A percentile compares a stretch with the other conserved stretches of the same genome.
These are phyloP conservation scores for Coemansia sp. DNA, from an alignment of 192 early-diverging fungal genomes.

Conservation along the genomic window DNA sequence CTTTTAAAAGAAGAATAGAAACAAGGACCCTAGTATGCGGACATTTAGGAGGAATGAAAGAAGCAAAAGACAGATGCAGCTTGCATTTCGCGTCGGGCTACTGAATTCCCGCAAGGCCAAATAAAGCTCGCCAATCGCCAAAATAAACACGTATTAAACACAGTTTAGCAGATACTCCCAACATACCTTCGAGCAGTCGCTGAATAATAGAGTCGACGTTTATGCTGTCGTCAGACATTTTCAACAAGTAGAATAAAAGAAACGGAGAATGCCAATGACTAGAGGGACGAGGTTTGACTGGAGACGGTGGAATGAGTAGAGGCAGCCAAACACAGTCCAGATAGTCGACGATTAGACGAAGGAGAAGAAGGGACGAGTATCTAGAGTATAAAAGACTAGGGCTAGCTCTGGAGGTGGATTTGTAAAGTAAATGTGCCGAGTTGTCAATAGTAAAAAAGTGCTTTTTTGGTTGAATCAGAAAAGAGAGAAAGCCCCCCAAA, in stretches of 20 bases:
- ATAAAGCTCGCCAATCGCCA: not conserved
- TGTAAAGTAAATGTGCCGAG: not conserved
- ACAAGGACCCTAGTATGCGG: too few species aligned
- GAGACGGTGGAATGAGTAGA: not conserved
- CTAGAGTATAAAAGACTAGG: not conserved
- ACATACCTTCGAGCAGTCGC: constrained; percentile 52
- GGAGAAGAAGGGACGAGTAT: not conserved
- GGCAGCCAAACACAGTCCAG: not conserved
- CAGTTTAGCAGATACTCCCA: not conserved
- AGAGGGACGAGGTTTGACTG: constrained; percentile 4
- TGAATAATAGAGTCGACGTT: constrained; percentile 54
- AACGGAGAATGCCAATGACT: constrained; percentile 3
- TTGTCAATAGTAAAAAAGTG: not conserved
- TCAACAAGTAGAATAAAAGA: constrained; percentile 8
- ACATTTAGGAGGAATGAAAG: not conserved
- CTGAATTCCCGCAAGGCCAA: not conserved
- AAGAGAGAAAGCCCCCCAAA: not conserved
- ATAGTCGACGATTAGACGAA: constrained; percentile 1
- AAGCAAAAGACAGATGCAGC: not conserved
- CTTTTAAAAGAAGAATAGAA: not conserved
- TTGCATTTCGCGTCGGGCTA: not conserved
- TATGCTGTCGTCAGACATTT: constrained; percentile 50
- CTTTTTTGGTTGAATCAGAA: not conserved
- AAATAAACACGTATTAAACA: not conserved
- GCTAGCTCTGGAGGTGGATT: not conserved